phyloP scores from a whole-genome alignment of 805 yeast species.

The Starmerella bacillaris region DNA sequence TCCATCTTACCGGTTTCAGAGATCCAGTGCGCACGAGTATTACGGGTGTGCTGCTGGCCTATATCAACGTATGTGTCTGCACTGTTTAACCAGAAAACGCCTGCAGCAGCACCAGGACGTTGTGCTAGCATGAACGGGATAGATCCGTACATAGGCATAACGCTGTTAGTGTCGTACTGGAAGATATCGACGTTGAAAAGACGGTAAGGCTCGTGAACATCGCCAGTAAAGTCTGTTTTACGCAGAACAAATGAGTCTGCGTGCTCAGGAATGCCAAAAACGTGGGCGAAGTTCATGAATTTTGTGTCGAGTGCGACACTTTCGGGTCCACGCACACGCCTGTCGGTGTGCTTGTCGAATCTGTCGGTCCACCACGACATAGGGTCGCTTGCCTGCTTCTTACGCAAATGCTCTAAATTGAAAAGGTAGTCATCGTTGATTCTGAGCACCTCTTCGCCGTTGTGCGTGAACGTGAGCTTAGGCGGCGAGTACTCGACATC shows the following conservation, averaged over 20 bases:
- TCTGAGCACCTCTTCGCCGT: conserved; percentile 32
- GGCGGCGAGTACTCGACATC: conserved; percentile 33
- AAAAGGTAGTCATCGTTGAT: conserved; percentile 54
- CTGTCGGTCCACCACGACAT: conserved; percentile 52
- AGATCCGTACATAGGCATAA: conserved; percentile 85
- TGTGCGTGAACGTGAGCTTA: conserved; percentile 30
- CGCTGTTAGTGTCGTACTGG: conserved; percentile 71
- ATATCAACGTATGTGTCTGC: conserved; percentile 88
- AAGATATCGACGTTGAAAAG: conserved; percentile 86
- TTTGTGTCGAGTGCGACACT: conserved; percentile 64
- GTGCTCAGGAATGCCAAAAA: conserved; percentile 95
- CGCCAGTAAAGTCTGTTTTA: conserved; percentile 37
- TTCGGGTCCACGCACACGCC: conserved; percentile 56
- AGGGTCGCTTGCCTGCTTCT: conserved; percentile 28
- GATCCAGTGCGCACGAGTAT: conserved; percentile 84
- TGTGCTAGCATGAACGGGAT: conserved; percentile 74
- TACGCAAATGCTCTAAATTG: conserved; percentile 69
- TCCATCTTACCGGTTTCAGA: conserved; percentile 81
- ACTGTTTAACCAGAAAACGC: conserved; percentile 78
- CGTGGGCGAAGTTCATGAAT: conserved; percentile 40
- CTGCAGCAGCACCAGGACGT: conserved; percentile 35
- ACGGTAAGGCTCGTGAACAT: conserved; percentile 54
- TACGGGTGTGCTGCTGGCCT: conserved; percentile 35
- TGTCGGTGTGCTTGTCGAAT: conserved; percentile 52
- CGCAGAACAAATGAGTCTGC: conserved; percentile 61